Conservation (phyloP, 345 rosid genomes). For the Rhodamnia argentea region DNA sequence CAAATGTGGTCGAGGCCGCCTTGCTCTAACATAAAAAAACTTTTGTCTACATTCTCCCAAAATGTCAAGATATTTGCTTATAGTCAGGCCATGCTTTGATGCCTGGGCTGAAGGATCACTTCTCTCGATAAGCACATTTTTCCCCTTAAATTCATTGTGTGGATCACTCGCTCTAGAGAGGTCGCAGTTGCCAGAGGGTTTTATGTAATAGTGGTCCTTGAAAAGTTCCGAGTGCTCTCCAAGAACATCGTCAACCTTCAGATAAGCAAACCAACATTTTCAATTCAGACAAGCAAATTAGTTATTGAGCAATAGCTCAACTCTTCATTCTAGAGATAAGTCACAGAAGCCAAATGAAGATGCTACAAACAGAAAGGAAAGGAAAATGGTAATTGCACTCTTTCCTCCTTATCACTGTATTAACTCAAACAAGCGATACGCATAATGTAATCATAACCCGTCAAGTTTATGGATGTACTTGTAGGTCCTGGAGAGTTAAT, state of each 20-base stretch:
- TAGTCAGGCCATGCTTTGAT: slow-evolving; percentile 44
- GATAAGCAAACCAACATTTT: neutral
- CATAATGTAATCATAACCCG: neutral
- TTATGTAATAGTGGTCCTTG: slow-evolving; percentile 70
- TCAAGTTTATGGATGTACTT: neutral
- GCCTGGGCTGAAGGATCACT: slow-evolving; percentile 56
- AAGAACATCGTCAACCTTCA: slow-evolving; percentile 65
- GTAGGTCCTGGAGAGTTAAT: neutral
- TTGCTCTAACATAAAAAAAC: slow-evolving; percentile 61
- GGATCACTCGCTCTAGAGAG: slow-evolving; percentile 88
- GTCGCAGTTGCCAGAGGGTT: slow-evolving; percentile 77
- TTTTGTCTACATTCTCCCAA: slow-evolving; percentile 65
- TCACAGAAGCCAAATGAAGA: neutral
- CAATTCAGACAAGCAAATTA: neutral
- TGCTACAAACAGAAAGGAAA: neutral
- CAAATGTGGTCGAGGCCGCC: slow-evolving; percentile 76
- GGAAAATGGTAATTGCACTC: neutral
- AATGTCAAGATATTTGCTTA: slow-evolving; percentile 52
- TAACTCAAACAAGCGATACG: neutral
- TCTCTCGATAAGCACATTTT: slow-evolving; percentile 76
- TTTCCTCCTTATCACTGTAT: neutral
- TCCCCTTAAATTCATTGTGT: slow-evolving; percentile 66
- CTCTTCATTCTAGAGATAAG: neutral
- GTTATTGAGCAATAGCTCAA: neutral
- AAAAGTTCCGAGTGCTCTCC: slow-evolving; percentile 67